phyloP scores from a whole-genome alignment of 495 filamentous ascomycete species.

The Penicillium goetzii region DNA sequence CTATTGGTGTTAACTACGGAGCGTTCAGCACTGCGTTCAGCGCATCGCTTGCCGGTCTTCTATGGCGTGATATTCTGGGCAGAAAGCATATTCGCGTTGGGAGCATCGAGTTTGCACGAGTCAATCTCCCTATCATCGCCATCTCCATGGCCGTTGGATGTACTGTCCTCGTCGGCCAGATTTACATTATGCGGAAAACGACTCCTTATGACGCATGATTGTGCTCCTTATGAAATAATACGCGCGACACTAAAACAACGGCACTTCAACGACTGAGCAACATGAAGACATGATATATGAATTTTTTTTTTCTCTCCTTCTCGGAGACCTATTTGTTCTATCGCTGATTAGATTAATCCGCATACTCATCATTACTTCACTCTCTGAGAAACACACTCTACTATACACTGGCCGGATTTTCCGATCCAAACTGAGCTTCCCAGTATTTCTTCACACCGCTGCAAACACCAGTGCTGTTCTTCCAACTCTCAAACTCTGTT shows the following conservation, averaged over 20 bases:
- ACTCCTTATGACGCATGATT: conserved; percentile 27
- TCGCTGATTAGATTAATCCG: neutral
- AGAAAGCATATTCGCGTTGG: conserved; percentile 64
- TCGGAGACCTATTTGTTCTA: neutral
- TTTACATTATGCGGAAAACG: conserved; percentile 54
- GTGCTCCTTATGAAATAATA: neutral
- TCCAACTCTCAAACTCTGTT: conserved; percentile 38
- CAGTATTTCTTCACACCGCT: conserved; percentile 15
- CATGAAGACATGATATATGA: conserved; percentile 10
- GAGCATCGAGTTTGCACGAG: conserved; percentile 60
- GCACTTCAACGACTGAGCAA: neutral
- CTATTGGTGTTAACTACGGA: conserved; percentile 68
- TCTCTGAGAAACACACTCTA: neutral
- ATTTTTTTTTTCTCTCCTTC: neutral
- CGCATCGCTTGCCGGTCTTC: conserved; percentile 65
- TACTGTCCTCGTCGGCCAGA: conserved; percentile 59
- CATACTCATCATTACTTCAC: neutral
- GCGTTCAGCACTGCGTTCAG: conserved; percentile 70
- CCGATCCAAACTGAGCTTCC: conserved; percentile 14
- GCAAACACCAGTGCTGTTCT: conserved; percentile 36
- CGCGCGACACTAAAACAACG: neutral
- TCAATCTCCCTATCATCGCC: conserved; percentile 70
- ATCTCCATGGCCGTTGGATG: conserved; percentile 66
- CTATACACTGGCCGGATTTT: conserved; percentile 7
- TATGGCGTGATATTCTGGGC: conserved; percentile 67